A percentile compares a stretch with the other conserved stretches of the same genome.
Evolutionary conservation across 1,139 yeast species (phyloP).

Genomic region (Dujonia santamariae): DNA sequence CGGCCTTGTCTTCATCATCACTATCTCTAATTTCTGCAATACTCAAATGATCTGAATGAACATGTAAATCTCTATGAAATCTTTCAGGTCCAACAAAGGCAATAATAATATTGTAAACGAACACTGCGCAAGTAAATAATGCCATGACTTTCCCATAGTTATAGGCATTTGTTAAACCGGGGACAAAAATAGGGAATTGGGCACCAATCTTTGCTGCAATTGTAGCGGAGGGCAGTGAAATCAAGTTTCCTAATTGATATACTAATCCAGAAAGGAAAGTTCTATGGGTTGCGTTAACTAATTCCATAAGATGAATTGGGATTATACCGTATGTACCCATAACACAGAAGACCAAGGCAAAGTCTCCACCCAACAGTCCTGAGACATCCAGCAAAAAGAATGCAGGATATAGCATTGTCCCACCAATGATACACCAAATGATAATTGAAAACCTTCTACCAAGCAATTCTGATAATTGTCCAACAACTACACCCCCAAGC

Average conservation of each 20-base stretch:
- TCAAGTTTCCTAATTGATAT: conserved; percentile 39
- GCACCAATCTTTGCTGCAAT: conserved; percentile 35
- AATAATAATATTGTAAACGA: conserved; percentile 24
- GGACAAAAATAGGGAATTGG: conserved; percentile 24
- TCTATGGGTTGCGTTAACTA: conserved; percentile 34
- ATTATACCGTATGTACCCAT: conserved; percentile 41
- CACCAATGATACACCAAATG: conserved; percentile 25
- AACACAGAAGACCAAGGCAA: conserved; percentile 26
- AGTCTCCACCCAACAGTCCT: conserved; percentile 17
- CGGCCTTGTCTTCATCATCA: conserved; percentile 7
- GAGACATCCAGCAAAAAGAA: conserved; percentile 12
- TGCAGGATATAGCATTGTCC: conserved; percentile 35
- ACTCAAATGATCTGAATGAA: conserved; percentile 8
- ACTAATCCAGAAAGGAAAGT: conserved; percentile 36
- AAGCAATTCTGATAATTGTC: conserved; percentile 40
- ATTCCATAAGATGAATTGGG: conserved; percentile 34
- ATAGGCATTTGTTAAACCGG: conserved; percentile 18
- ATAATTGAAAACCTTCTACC: conserved; percentile 48
- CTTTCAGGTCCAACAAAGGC: conserved; percentile 8
- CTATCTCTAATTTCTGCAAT: conserved; percentile 3
- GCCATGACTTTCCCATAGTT: conserved; percentile 39
- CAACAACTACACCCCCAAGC: conserved; percentile 46
- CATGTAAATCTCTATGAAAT: conserved; percentile 9
- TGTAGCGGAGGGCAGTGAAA: conserved; percentile 34
- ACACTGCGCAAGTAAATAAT: conserved; percentile 37